Percentiles rank a stretch among this genome's conserved stretches.
Conservation (phyloP, 345 rosid species). For the Murraya paniculata region DNA sequence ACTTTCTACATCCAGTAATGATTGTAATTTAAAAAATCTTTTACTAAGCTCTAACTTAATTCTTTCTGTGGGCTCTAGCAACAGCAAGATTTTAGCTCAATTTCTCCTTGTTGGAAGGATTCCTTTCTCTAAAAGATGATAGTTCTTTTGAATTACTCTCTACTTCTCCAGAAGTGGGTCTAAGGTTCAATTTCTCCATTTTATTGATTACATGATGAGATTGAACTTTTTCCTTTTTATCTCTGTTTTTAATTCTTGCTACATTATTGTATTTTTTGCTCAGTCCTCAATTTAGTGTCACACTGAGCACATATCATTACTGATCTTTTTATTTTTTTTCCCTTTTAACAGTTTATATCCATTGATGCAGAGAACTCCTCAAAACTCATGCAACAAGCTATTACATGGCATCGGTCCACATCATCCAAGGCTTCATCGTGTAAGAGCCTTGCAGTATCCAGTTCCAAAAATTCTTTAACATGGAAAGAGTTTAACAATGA, state of each 20-base stretch:
- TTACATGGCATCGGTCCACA: slow-evolving; percentile 57
- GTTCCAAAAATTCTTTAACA: slow-evolving; percentile 42
- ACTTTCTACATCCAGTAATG: no score
- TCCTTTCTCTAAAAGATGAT: neutral
- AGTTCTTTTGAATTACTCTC: neutral
- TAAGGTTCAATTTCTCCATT: neutral
- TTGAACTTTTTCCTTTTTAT: neutral
- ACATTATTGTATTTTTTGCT: neutral
- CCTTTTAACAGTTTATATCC: neutral
- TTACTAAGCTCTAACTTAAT: neutral
- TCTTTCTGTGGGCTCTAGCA: neutral
- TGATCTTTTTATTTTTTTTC: neutral
- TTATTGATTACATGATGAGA: neutral
- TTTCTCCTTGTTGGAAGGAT: neutral
- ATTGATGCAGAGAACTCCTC: slow-evolving; percentile 52
- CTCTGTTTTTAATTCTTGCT: neutral
- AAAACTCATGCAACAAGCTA: slow-evolving; percentile 53
- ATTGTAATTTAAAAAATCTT: no score
- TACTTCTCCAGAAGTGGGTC: neutral
- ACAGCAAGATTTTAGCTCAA: neutral
- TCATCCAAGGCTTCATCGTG: slow-evolving; percentile 53
- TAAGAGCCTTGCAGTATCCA: slow-evolving; percentile 64
- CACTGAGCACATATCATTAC: neutral
- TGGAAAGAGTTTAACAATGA: slow-evolving; percentile 61
- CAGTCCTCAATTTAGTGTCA: neutral